Base-by-base conservation (phyloP, 1,139 yeast species). In the Diutina rugosa region DNA sequence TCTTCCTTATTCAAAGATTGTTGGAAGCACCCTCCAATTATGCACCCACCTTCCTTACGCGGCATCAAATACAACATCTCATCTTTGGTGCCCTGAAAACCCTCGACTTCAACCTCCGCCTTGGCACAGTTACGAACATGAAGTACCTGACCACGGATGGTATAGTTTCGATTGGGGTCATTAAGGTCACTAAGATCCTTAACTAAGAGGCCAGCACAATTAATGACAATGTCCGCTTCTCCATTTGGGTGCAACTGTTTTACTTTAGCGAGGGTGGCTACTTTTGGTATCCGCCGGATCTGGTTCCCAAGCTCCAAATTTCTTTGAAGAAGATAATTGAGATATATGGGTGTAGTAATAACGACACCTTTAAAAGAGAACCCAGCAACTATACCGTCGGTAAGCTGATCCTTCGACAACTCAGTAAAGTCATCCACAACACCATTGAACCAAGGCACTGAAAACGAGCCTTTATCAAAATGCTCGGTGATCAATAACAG, bases 41-140 rank as follows among this genome's bases (percentile, higher is more conserved):
- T 74, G 28, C 76, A 68, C 2, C 82, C 84, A 14, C 84, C 84
- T 63, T 80, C 84, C 58, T 73, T 72, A 55, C 84, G 65, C 6
- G 84, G 84, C 74, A 79, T 74, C 18, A 77, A 65, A 60, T 80
- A 80, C 35, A 79, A 65, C 59, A 65, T 59, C 60, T 79, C 83
- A 55, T 71, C 61, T 0, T 69, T 68, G 35, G 62, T 61, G 0
- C 66, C 70, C 4, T 74, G 70, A 54, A 69, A 67, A 6, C 71
- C 69, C 6, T 69, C 65, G 9, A 76, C 74, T 16, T 67, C 62
- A 54, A 58, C 46, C 16, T 57, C 30, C 10, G 59, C 56, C 9
- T 56, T 56, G 12, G 60, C 52, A 66, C 57, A 52, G 60, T 61
- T 58, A 21, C 70, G 65, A 56, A 66, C 73, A 14, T 71, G 66